A percentile compares a stretch with the other conserved stretches of the same genome.
Conservation (phyloP, 1,284 basidiomycete genomes). For the Inonotus hispidus region DNA sequence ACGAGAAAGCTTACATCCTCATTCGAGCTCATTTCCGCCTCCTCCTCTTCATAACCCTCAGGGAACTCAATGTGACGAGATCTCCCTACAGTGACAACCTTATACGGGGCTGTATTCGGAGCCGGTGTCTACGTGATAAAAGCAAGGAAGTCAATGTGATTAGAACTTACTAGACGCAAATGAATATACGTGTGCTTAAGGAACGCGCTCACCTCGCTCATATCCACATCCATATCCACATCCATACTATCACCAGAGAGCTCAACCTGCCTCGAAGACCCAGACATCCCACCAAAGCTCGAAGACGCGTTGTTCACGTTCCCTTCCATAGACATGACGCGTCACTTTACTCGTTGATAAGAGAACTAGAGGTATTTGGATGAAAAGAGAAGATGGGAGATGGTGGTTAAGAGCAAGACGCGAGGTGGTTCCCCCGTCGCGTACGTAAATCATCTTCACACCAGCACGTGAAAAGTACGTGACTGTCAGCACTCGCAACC, state of each 20-base stretch:
- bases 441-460: slow-evolving; percentile 2
- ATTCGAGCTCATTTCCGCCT: neutral
- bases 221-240: slow-evolving; percentile 1
- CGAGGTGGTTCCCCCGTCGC: neutral
- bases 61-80: neutral
- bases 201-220: neutral
- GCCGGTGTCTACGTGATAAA: too few relatives aligned
- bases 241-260: neutral
- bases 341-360: neutral
- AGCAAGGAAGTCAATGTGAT: neutral
- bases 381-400: slow-evolving; percentile 4
- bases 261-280: neutral
- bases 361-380: neutral
- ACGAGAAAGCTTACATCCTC: neutral
- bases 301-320: slow-evolving; percentile 1
- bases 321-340: neutral
- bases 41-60: slow-evolving; percentile 3
- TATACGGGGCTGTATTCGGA: neutral
- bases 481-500: too few relatives aligned
- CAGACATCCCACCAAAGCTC: too few relatives aligned
- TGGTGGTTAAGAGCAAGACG: slow-evolving; percentile 11
- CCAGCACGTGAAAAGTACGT: neutral
- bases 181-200: too few relatives aligned
- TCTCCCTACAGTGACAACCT: too few relatives aligned
- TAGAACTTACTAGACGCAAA: too few relatives aligned